Percentiles rank a stretch among this genome's conserved stretches.
Evolutionary conservation across 2,329 filamentous ascomycete genomes (phyloP).

Genomic region (Grosmannia huntii): DNA sequence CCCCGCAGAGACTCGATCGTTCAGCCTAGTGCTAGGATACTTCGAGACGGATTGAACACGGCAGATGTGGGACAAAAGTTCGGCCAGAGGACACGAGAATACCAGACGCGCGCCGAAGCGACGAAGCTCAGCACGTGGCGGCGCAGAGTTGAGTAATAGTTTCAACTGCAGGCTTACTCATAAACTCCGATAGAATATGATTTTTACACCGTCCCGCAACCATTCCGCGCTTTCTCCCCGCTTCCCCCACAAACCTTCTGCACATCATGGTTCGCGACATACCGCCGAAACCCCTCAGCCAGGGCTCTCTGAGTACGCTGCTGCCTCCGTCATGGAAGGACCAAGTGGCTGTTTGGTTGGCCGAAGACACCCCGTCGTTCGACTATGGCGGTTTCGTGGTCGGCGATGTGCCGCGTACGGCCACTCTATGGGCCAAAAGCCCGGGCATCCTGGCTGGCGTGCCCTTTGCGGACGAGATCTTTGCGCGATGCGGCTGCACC

Average conservation of each 20-base stretch:
- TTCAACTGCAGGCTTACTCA: too few species aligned
- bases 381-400: conserved; percentile 98
- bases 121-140: background rate
- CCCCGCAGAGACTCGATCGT: too few species aligned
- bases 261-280: background rate
- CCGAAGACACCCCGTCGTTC: conserved; percentile 91
- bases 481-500: conserved; percentile 77
- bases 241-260: background rate
- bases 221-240: background rate
- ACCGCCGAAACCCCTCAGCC: conserved; percentile 7
- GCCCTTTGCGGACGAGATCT: conserved; percentile 92
- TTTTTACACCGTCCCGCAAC: background rate
- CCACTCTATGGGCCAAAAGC: conserved; percentile 58
- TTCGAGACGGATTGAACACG: background rate
- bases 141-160: too few species aligned
- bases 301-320: conserved; percentile 47
- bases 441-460: conserved; percentile 75
- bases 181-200: too few species aligned
- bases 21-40: too few species aligned
- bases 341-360: conserved; percentile 71
- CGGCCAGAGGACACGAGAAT: background rate
- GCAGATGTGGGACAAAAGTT: background rate
- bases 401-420: conserved; percentile 51
- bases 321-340: conserved; percentile 78
- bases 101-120: background rate